phyloP scores from a whole-genome alignment of 768 basidiomycete genomes.

The Mycena metata region DNA sequence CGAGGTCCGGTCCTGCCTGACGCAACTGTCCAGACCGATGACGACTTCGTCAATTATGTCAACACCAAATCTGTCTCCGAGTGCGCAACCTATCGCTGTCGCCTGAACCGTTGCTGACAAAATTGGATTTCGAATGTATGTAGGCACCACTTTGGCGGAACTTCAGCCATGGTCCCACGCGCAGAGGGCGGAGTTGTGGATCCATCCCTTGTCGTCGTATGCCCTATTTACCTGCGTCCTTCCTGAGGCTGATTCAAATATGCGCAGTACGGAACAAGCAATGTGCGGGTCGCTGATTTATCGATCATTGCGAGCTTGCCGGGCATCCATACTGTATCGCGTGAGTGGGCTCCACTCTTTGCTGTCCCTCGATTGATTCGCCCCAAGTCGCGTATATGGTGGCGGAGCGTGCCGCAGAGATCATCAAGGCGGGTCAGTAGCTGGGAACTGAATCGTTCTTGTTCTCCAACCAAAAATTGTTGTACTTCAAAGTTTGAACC shows the following conservation, averaged over 20 bases:
- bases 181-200: conserved; percentile 31
- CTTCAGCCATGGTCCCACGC: conserved; percentile 27
- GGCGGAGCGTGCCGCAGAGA: conserved; percentile 30
- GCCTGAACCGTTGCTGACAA: too few species aligned
- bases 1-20: conserved; percentile 23
- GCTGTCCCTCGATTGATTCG: not conserved
- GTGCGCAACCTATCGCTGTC: not conserved
- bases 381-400: conserved; percentile 28
- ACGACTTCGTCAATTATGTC: conserved; percentile 28
- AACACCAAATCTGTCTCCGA: conserved; percentile 27
- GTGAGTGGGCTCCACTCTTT: conserved; percentile 6
- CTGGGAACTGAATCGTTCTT: too few species aligned
- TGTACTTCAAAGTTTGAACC: too few species aligned
- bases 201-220: conserved; percentile 29
- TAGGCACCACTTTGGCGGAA: conserved; percentile 36
- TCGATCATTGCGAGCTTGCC: conserved; percentile 52
- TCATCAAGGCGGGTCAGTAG: conserved; percentile 10
- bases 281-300: conserved; percentile 57
- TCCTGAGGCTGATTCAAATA: not conserved
- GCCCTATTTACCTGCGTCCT: not conserved
- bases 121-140: too few species aligned
- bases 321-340: conserved; percentile 43
- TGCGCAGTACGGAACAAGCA: conserved; percentile 52
- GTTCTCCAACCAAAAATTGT: too few species aligned
- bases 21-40: conserved; percentile 29